Evolutionary conservation across 768 basidiomycete species (phyloP), one percentile per base, ranked within the genome.

Genomic region (Strobilomyces dryophilus): DNA sequence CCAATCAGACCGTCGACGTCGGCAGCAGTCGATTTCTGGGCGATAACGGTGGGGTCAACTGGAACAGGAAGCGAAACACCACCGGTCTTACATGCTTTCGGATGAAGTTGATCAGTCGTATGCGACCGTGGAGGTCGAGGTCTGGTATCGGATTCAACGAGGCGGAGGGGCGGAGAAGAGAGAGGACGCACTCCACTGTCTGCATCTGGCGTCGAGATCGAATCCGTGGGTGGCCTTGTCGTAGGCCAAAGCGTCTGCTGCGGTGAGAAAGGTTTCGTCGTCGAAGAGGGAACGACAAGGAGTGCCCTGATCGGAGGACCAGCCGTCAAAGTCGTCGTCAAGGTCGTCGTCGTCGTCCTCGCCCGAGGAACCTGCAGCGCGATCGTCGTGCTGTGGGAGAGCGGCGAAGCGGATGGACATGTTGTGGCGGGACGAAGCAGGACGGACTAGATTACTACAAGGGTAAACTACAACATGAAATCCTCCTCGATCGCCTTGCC

Each of bases 101-200:
- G 63, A 95, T 92, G 70, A 80, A 89, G 67, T 97, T 97, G 71
- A 97, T 83, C 47, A 97, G 71, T 45, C 89, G 81, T 60, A 92
- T 85, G 18, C 88, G 79, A 51, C 81, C 80, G 69, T 92, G 85
- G 57, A 86, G 82, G 66, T 95, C 93, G 36, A 95, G 73, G 0
- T 74, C 89, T 92, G 56, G 27, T 32, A 27, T 40, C 32, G 24
- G 37, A 17, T 32, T 56, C 54, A 51, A 47, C 18, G 55, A 21
- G 44, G 1, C 3, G 2, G 3, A n/a, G 14, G 18, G 31, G 37
- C 9, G 21, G 35, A 18, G 4, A 5, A 15, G 8, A 40, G 43
- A 41, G 35, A 29, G 29, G 21, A 71, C 85, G 41, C 49, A 91
- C 91, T 76, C 52, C 92, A 66, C 43, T 68, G 74, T 45, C 67